Base-by-base conservation (phyloP, 2,329 filamentous ascomycete species). In the Sordariomycetes sp. region DNA sequence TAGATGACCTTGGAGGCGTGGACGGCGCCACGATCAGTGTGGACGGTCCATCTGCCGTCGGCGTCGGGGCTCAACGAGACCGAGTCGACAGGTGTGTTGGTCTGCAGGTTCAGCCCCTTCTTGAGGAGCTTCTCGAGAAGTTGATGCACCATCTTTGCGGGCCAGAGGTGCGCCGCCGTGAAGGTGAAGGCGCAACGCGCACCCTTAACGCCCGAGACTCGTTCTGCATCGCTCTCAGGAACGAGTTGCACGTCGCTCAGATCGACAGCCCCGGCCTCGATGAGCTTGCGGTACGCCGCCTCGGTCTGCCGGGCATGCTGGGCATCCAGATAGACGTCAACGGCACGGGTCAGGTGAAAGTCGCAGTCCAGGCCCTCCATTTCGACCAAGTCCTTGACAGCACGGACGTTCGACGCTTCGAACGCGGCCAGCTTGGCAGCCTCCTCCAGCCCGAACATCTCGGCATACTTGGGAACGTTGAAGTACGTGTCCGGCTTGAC, bases 361-460 rank as follows among this genome's bases (percentile, higher is more conserved):
- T 68, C 63, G 38, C 63, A 67, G 27, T 67, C 59, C 9, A 66
- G 53, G 0, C 43, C 37, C 25, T 64, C 57, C 0, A 49, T 40
- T n/a, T 58, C 49, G 6, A 67, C 46, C 12, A 52, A 43, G 3
- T 53, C 38, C 34, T 61, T 56, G 5, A 67, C 44, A 6, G 41
- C 39, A 16, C 35, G 32, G 2, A 45, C 38, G 35, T 49, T 42
- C 4, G 36, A 35, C 5, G 39, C 38, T 30, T 47, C 44, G 30
- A 48, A 51, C 3, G 40, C 35, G 4, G 42, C 43, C n/a, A 51
- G 40, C 20, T 51, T 40, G 1, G 43, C 43, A 3, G 46, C 48
- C 0, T 36, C 44, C 1, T 45, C 33, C 0, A 40, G 7, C 1
- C 50, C 49, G 14, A 46, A 43, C 8, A 40, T 17, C 3, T 39